These are phyloP conservation scores for Violaceomyces palustris DNA, from an alignment of 1,284 basidiomycete species.

Conservation along the genomic window DNA sequence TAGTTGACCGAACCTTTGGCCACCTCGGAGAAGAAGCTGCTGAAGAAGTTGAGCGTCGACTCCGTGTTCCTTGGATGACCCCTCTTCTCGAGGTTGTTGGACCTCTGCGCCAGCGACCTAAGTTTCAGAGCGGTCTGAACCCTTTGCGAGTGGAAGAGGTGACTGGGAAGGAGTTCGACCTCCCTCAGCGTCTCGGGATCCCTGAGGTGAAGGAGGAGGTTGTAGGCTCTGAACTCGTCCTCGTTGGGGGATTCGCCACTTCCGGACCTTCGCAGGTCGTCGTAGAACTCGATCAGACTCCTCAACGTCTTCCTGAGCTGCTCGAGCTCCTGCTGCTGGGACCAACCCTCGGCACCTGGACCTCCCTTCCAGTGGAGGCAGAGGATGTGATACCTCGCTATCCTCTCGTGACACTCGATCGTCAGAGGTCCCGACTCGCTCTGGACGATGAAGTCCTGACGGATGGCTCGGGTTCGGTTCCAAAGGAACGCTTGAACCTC, in stretches of 20 bases:
- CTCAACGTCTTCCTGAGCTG: slow-evolving; percentile 85
- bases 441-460: slow-evolving; percentile 93
- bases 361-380: slow-evolving; percentile 64
- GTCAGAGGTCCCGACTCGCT: slow-evolving; percentile 70
- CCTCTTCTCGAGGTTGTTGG: slow-evolving; percentile 61
- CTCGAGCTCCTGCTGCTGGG: slow-evolving; percentile 73
- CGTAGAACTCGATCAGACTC: slow-evolving; percentile 86
- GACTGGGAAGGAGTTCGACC: slow-evolving; percentile 66
- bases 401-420: slow-evolving; percentile 86
- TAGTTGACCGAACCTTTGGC: slow-evolving; percentile 53
- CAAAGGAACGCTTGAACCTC: slow-evolving; percentile 79
- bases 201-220: slow-evolving; percentile 82
- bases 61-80: slow-evolving; percentile 55
- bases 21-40: slow-evolving; percentile 59
- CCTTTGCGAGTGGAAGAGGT: slow-evolving; percentile 68
- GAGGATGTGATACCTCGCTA: slow-evolving; percentile 87
- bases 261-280: slow-evolving; percentile 66
- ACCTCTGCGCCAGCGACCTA: slow-evolving; percentile 71
- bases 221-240: slow-evolving; percentile 92
- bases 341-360: slow-evolving; percentile 61
- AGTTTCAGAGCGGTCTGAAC: slow-evolving; percentile 77
- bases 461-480: slow-evolving; percentile 81
- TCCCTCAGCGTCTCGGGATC: slow-evolving; percentile 71
- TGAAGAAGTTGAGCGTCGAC: slow-evolving; percentile 60
- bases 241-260: slow-evolving; percentile 72